Evolutionary conservation across 768 basidiomycete genomes (phyloP), one percentile per base, ranked within the genome.

Genomic region (Rhodosporidiobolus odoratus): DNA sequence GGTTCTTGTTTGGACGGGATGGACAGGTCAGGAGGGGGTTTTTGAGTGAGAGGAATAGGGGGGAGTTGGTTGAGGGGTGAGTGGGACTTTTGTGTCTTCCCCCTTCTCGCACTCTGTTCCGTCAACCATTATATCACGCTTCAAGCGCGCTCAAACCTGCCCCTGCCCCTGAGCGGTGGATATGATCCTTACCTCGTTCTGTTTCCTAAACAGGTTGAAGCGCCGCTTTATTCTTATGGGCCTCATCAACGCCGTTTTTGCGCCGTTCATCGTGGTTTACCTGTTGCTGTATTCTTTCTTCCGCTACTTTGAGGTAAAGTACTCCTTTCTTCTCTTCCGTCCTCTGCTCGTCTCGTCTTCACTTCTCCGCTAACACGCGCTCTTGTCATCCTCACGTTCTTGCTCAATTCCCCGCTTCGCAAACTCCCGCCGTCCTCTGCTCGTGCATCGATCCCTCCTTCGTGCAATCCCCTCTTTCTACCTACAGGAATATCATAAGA

Each of bases 231-330:
- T 97, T 69, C 95, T 99, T 79, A 95, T 98, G 90, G 96, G 92
- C 19, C 86, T 96, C 62, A 79, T 99, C 65, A 99, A 99, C 75
- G 93, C 91, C 4, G 86, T 93, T 16, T 95, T 98, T 74, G 91
- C 90, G 2, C 96, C 96, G 0, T 95, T 98, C 81, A 98, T 99
- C 76, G 90, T 98, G 40, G 82, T 94, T 25, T 99, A 99, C 79
- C 86, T 97, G 52, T 80, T 98, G 48, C 91, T 98, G 87, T 99
- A 96, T 79, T 98, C 93, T 1, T 99, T 99, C 84, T 99, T 99
- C 84, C 90, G 95, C 6, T 99, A 99, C 79, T 99, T 99, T 71
- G 96, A 99, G 84, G 96, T 92, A 58, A 61, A 86, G 79, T 19
- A 27, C 9, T 16, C 27, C 30, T 63, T 63, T 30, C 48, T 48